A percentile compares a stretch with the other conserved stretches of the same genome.
phyloP scores from a whole-genome alignment of 352 stramenopile species.

The Phytophthora tentaculata region DNA sequence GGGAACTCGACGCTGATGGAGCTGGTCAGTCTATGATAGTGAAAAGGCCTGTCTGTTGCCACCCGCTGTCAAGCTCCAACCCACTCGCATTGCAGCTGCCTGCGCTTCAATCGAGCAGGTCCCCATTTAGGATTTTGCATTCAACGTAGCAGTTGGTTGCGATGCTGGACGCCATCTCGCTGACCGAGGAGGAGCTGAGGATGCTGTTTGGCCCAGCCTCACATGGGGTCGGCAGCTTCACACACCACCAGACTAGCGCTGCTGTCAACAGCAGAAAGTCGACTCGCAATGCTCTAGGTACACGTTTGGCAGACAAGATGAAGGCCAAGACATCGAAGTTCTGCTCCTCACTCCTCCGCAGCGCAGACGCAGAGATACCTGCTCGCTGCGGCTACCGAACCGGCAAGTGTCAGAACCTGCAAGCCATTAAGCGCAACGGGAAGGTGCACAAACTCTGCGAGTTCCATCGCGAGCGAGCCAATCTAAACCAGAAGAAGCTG shows the following conservation, averaged over 20 bases:
- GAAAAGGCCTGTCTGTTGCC: constrained; percentile 29
- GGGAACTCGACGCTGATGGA: constrained; percentile 13
- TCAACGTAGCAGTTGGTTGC: constrained; percentile 17
- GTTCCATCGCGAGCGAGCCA: constrained; percentile 84
- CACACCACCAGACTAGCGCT: not conserved
- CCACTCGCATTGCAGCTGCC: constrained; percentile 32
- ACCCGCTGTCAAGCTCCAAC: constrained; percentile 23
- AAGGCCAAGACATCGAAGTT: constrained; percentile 9
- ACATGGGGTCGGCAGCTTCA: constrained; percentile 15
- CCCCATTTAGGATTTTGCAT: constrained; percentile 39
- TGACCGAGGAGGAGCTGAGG: constrained; percentile 43
- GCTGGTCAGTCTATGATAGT: constrained; percentile 34
- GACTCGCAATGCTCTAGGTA: constrained; percentile 14
- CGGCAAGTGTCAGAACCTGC: constrained; percentile 83
- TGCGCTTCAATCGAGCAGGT: constrained; percentile 32
- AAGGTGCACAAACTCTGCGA: constrained; percentile 88
- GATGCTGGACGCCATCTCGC: constrained; percentile 31
- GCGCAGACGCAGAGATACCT: constrained; percentile 12
- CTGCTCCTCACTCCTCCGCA: constrained; percentile 16
- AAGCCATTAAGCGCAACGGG: constrained; percentile 83
- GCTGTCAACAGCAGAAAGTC: constrained; percentile 16
- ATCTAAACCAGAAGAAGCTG: constrained; percentile 88
- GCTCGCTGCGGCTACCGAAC: constrained; percentile 80
- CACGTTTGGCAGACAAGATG: constrained; percentile 19
- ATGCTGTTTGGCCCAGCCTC: constrained; percentile 36